Percentiles rank a stretch among this genome's conserved stretches.
These are phyloP conservation scores for Coriaria nepalensis DNA, from an alignment of 306 rosid species.

Conservation along the genomic window DNA sequence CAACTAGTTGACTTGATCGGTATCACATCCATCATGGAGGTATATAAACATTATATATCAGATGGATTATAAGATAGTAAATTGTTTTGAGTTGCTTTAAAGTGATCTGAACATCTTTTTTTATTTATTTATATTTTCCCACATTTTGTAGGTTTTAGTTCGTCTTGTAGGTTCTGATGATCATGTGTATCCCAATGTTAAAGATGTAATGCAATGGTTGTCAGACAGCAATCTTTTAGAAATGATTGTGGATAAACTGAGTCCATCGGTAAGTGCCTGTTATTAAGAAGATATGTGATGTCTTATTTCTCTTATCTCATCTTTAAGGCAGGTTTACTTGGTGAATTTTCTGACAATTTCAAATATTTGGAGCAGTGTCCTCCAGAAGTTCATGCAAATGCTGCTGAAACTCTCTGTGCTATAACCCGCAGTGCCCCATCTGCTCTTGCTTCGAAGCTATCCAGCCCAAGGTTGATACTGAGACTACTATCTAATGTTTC, in stretches of 20 bases:
- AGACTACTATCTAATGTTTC: conserved; percentile 6
- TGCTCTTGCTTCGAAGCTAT: conserved; percentile 74
- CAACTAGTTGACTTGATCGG: conserved; percentile 94
- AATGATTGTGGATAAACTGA: conserved; percentile 89
- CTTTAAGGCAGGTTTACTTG: background rate
- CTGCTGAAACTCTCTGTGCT: conserved; percentile 83
- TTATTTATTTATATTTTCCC: conserved; percentile 19
- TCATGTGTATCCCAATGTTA: conserved; percentile 83
- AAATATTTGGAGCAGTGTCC: conserved; percentile 48
- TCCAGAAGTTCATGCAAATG: conserved; percentile 94
- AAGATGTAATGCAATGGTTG: conserved; percentile 96
- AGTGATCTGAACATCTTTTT: background rate
- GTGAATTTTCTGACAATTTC: conserved; percentile 17
- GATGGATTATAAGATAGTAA: no score
- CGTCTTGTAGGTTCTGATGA: conserved; percentile 90
- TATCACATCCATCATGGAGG: conserved; percentile 99
- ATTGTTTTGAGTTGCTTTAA: no score
- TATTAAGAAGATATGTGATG: background rate
- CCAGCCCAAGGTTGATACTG: conserved; percentile 74
- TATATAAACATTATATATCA: conserved; percentile 6
- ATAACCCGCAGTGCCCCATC: conserved; percentile 81
- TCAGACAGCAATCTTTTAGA: conserved; percentile 89
- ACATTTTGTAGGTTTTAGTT: conserved; percentile 69
- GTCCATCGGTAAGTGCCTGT: conserved; percentile 56
- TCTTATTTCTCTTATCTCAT: background rate